Conservation (phyloP, 225 moss, liverwort and hornwort genomes). For the Straminergon stramineum region DNA sequence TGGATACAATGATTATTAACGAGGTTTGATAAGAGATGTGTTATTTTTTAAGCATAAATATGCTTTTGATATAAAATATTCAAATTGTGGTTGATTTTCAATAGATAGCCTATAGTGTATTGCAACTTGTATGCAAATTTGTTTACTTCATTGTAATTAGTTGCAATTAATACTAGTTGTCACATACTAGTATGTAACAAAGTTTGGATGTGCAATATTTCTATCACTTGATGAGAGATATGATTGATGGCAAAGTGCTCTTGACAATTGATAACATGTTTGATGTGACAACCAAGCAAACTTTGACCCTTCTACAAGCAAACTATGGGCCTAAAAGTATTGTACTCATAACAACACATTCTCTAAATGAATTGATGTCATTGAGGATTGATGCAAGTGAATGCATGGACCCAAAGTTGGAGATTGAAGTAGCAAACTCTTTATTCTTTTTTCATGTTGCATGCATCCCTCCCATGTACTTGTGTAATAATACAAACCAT, state of each 20-base stretch:
- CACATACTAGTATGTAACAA: too few species aligned
- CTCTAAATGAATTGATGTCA: background rate
- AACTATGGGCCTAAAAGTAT: background rate
- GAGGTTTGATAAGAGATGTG: background rate
- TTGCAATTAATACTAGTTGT: background rate
- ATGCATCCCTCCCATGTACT: background rate
- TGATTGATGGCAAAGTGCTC: background rate
- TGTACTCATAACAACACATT: background rate
- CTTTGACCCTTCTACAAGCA: background rate
- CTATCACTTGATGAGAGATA: background rate
- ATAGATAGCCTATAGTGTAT: too few species aligned
- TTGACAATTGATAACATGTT: slow-evolving; percentile 11
- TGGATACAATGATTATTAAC: background rate
- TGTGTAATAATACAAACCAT: background rate
- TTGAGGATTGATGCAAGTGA: background rate
- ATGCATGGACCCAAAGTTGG: background rate
- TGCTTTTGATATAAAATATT: too few species aligned
- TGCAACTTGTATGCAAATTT: too few species aligned
- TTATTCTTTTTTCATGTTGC: slow-evolving; percentile 7
- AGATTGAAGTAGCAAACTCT: background rate
- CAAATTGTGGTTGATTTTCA: too few species aligned
- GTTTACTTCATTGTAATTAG: background rate
- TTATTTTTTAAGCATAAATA: too few species aligned
- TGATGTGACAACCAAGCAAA: background rate
- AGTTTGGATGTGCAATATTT: background rate